Conservation (phyloP, 2,329 filamentous ascomycete species). For the Botryotinia narcissicola region DNA sequence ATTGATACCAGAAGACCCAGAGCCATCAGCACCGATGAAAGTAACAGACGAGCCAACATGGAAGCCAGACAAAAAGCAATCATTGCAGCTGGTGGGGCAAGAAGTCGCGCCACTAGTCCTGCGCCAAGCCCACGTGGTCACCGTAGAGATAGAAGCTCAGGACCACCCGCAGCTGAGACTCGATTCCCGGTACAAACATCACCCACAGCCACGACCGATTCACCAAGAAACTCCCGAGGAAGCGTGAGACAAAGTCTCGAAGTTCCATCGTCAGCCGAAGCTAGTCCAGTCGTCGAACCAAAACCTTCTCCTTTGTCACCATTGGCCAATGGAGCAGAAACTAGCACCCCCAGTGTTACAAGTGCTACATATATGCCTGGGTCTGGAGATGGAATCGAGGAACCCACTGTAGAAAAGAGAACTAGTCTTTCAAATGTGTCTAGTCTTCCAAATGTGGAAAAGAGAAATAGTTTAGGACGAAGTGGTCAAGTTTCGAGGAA, state of each 20-base stretch:
- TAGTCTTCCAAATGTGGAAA: slow-evolving; percentile 45
- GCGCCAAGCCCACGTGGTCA: slow-evolving; percentile 61
- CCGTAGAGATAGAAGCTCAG: slow-evolving; percentile 76
- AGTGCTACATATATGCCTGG: slow-evolving; percentile 38
- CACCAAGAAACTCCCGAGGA: slow-evolving; percentile 37
- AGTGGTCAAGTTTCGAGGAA: slow-evolving; percentile 5
- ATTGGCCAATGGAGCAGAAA: slow-evolving; percentile 32
- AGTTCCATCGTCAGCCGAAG: slow-evolving; percentile 55
- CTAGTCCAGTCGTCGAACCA: slow-evolving; percentile 26
- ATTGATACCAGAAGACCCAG: slow-evolving; percentile 66
- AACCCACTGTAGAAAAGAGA: slow-evolving; percentile 21
- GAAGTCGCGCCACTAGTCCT: slow-evolving; percentile 73
- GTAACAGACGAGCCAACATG: slow-evolving; percentile 88
- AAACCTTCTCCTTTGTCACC: slow-evolving; percentile 26
- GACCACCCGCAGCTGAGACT: slow-evolving; percentile 67
- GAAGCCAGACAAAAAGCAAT: slow-evolving; percentile 87
- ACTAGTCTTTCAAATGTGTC: slow-evolving; percentile 35
- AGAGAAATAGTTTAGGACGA: slow-evolving; percentile 64
- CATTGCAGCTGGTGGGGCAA: slow-evolving; percentile 55
- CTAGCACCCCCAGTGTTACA: slow-evolving; percentile 29
- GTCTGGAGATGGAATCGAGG: slow-evolving; percentile 28
- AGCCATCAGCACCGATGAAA: slow-evolving; percentile 92
- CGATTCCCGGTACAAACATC: slow-evolving; percentile 79
- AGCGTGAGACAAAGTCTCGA: slow-evolving; percentile 67
- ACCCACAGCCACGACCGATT: slow-evolving; percentile 53